These are phyloP conservation scores for Amorphotheca resinae DNA, from an alignment of 495 filamentous ascomycete genomes.

Conservation along the genomic window DNA sequence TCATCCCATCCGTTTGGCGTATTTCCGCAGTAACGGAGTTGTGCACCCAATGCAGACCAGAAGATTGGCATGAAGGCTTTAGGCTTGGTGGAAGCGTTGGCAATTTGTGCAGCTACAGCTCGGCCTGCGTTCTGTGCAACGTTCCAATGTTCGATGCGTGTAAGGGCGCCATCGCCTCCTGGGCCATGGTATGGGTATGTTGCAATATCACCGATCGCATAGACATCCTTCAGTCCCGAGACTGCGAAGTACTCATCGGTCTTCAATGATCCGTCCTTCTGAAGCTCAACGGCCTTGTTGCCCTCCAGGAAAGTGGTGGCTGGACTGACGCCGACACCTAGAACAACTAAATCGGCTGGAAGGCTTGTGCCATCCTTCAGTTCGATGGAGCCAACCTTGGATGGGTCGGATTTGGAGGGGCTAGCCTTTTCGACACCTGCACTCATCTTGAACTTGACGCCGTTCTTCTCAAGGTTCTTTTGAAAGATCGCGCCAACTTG, in stretches of 20 bases:
- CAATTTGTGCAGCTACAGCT: constrained; percentile 60
- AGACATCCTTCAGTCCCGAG: constrained; percentile 62
- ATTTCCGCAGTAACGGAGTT: constrained; percentile 87
- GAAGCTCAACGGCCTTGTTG: constrained; percentile 51
- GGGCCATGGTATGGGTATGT: constrained; percentile 91
- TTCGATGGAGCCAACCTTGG: constrained; percentile 64
- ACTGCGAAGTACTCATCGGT: constrained; percentile 70
- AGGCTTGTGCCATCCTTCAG: constrained; percentile 81
- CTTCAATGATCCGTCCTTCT: constrained; percentile 68
- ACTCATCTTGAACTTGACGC: constrained; percentile 74
- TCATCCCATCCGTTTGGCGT: constrained; percentile 74
- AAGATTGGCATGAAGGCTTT: constrained; percentile 85
- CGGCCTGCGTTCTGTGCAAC: constrained; percentile 90
- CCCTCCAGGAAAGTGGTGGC: constrained; percentile 75
- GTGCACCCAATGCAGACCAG: constrained; percentile 84
- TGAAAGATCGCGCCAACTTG: constrained; percentile 73
- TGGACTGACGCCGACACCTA: constrained; percentile 80
- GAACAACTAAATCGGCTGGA: constrained; percentile 77
- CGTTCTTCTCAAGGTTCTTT: constrained; percentile 63
- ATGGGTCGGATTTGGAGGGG: constrained; percentile 47
- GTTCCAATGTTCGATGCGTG: constrained; percentile 93
- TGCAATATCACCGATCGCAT: constrained; percentile 91
- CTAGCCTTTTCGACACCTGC: constrained; percentile 72
- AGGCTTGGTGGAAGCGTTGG: constrained; percentile 42
- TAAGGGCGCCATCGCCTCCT: constrained; percentile 53